Evolutionary conservation across 2,329 filamentous ascomycete genomes (phyloP), one percentile per base, ranked within the genome.

Genomic region (Ophiostoma sp.): DNA sequence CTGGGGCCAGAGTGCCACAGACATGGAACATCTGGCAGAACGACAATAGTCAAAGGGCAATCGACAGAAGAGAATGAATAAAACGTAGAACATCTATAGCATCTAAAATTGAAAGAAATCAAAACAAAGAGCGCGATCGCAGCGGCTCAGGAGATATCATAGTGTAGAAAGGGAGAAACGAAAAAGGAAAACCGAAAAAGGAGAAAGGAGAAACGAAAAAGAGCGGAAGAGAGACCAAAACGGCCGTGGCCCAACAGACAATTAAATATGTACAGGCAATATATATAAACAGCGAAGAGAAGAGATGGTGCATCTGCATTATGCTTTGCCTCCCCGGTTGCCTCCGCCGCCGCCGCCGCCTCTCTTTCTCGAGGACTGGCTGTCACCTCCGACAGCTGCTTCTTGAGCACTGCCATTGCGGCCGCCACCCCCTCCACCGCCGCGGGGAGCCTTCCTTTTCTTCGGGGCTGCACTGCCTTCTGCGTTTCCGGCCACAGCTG

Each of bases 321-420:
- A 71, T 4, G 52, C 65, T 60, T 35, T 69, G 44, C 70, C 66
- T 20, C 64, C 64, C 44, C 70, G 70, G 35, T 68, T 52, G 27
- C 67, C 41, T 33, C 69, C 62, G 20, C 68, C 68, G 11, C 62
- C 67, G 31, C 67, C 67, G 31, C 69, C 62, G 35, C 69, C 48
- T 66, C 64, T 57, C 57, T 54, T 54, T 27, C 41, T 36, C 7
- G 64, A 67, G 10, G 62, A 31, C 27, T 36, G 48, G 23, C 70
- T 64, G 3, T 69, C 70, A 20, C 67, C 67, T 20, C 62, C 67
- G 10, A 36, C 69, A 41, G 57, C n/a, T 4, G 31, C 41, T 66
- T 65, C 67, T 48, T 35, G 17, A 5, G 35, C 35, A 31, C 69
- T 60, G 4, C 66, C 65, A 1, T 33, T 41, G 23, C 64, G 62